Conservation (phyloP, 805 yeast genomes). For the Lachancea cidri region DNA sequence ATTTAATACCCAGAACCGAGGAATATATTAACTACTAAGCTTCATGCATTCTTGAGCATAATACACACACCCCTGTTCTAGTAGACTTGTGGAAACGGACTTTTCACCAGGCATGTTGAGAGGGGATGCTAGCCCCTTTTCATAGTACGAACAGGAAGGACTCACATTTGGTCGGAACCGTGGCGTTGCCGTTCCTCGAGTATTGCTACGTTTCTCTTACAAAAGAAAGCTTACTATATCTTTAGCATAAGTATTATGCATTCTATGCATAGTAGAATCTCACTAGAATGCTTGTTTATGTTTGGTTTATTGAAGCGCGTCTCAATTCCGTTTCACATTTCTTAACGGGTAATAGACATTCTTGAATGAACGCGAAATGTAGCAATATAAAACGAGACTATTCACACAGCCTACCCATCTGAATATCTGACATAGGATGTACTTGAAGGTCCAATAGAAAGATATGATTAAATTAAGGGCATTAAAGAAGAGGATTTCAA, state of each 20-base stretch:
- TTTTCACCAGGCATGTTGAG: too few species aligned
- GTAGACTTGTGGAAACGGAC: too few species aligned
- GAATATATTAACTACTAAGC: too few species aligned
- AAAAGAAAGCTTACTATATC: background rate
- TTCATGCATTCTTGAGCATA: too few species aligned
- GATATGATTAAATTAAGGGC: slow-evolving; percentile 8
- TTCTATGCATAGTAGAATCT: background rate
- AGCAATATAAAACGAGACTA: slow-evolving; percentile 4
- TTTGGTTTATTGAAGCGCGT: background rate
- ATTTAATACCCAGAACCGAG: too few species aligned
- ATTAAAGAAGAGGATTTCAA: slow-evolving; percentile 6
- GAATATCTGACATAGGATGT: background rate
- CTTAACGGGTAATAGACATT: slow-evolving; percentile 1
- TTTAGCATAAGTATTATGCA: background rate
- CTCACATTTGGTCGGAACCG: too few species aligned
- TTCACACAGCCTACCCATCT: background rate
- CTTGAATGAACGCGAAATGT: slow-evolving; percentile 8
- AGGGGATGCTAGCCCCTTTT: too few species aligned
- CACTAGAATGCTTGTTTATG: background rate
- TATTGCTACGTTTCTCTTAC: too few species aligned
- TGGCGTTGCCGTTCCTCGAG: too few species aligned
- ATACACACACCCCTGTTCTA: too few species aligned
- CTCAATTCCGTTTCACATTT: slow-evolving; percentile 3
- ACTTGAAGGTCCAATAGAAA: background rate
- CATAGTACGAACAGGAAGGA: too few species aligned